A percentile compares a stretch with the other conserved stretches of the same genome.
Evolutionary conservation across 306 rosid species (phyloP).

Genomic region (Vigna nakashimae): DNA sequence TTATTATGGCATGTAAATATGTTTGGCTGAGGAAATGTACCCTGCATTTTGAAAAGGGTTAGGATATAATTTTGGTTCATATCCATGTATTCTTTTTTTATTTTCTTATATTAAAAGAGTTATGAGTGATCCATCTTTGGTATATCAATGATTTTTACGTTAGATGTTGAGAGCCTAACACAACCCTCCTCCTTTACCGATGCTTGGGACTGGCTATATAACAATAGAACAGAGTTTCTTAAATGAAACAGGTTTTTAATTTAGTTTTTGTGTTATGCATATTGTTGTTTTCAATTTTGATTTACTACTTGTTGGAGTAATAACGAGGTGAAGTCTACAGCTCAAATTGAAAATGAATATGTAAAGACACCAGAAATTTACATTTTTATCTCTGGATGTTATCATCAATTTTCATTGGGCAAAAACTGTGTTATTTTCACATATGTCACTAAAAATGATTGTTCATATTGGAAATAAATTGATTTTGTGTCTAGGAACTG

Average conservation of each 20-base stretch:
- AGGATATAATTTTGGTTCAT: not conserved
- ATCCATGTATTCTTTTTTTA: not conserved
- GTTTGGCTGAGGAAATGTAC: conserved; percentile 16
- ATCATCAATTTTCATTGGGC: conserved; percentile 3
- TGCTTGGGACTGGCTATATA: not conserved
- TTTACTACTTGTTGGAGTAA: not conserved
- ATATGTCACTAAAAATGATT: not conserved
- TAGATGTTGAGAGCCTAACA: not conserved
- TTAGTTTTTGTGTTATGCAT: not conserved
- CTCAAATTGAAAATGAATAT: not conserved
- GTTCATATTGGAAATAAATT: not conserved
- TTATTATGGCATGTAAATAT: conserved; percentile 17
- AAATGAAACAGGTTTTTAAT: not conserved
- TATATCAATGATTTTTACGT: not conserved
- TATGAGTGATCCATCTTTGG: not conserved
- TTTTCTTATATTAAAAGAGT: not conserved
- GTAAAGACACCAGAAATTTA: not conserved
- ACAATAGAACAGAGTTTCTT: not conserved
- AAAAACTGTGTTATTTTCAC: not conserved
- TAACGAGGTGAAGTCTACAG: not conserved
- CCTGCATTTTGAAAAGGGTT: conserved; percentile 7
- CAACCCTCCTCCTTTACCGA: not conserved
- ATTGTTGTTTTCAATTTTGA: conserved; percentile 27
- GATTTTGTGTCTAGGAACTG: not conserved
- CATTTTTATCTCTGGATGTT: not conserved